Conservation (phyloP, 2,329 filamentous ascomycete species). For the Xylaria sp. region DNA sequence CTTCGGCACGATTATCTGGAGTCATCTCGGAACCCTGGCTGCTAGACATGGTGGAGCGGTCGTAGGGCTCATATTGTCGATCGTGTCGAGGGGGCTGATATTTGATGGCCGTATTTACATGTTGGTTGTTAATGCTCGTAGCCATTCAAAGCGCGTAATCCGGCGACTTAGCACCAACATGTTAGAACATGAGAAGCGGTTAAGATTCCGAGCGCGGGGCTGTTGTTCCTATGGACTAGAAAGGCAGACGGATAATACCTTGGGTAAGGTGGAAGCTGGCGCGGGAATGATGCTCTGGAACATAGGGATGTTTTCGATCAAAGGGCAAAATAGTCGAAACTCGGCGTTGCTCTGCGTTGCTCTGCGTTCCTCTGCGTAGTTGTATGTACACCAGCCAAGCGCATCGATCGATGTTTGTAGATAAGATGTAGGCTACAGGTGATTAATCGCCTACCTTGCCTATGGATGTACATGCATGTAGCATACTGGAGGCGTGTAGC, state of each 20-base stretch:
- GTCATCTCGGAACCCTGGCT: conserved; percentile 26
- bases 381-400: too few species aligned
- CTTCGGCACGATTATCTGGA: conserved; percentile 19
- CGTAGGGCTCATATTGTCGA: conserved; percentile 26
- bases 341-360: too few species aligned
- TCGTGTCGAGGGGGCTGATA: conserved; percentile 13
- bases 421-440: too few species aligned
- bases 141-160: conserved; percentile 25
- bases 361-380: too few species aligned
- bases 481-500: neutral
- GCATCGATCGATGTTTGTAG: too few species aligned
- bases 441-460: too few species aligned
- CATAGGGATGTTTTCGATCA: too few species aligned
- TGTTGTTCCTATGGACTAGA: neutral
- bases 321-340: too few species aligned
- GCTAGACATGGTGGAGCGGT: conserved; percentile 17
- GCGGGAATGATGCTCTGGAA: too few species aligned
- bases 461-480: neutral
- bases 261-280: neutral
- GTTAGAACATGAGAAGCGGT: conserved; percentile 2
- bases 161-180: conserved; percentile 19
- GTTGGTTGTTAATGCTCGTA: conserved; percentile 16
- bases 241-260: neutral
- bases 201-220: conserved; percentile 1
- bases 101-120: conserved; percentile 22